Evolutionary conservation across 352 stramenopile genomes (phyloP).

Genomic region (Phytophthora crassamura): DNA sequence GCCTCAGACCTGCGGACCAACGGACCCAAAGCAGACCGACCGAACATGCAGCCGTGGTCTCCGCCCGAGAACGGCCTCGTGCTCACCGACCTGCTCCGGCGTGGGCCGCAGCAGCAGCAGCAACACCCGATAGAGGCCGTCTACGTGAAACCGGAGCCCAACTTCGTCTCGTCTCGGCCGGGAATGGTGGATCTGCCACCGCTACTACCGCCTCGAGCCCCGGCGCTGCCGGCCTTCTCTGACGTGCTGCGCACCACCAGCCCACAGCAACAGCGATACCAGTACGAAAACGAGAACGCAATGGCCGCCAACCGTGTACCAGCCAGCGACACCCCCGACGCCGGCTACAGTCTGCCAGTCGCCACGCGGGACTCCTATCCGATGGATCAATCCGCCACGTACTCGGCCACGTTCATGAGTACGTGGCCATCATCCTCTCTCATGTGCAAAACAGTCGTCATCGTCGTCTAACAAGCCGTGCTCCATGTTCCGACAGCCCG

Average conservation of each 20-base stretch:
- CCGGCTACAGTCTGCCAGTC: too few species aligned
- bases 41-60: conserved; percentile 27
- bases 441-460: neutral
- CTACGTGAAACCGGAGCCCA: conserved; percentile 21
- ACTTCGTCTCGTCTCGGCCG: conserved; percentile 13
- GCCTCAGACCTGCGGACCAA: neutral
- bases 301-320: neutral
- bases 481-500: conserved; percentile 7
- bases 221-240: conserved; percentile 25
- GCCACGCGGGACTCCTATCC: neutral
- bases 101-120: neutral
- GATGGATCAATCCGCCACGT: neutral
- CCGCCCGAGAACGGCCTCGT: conserved; percentile 21
- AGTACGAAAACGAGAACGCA: conserved; percentile 8
- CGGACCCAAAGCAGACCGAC: neutral
- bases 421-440: neutral
- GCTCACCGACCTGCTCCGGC: conserved; percentile 24
- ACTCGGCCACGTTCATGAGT: conserved; percentile 29
- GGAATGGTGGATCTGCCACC: conserved; percentile 20
- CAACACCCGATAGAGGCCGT: conserved; percentile 3
- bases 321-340: neutral
- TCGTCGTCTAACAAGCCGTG: conserved; percentile 2
- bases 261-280: conserved; percentile 11
- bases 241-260: conserved; percentile 23
- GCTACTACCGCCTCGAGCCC: conserved; percentile 20